Evolutionary conservation across 1,284 basidiomycete species (phyloP).

Genomic region (Takashimella koratensis): DNA sequence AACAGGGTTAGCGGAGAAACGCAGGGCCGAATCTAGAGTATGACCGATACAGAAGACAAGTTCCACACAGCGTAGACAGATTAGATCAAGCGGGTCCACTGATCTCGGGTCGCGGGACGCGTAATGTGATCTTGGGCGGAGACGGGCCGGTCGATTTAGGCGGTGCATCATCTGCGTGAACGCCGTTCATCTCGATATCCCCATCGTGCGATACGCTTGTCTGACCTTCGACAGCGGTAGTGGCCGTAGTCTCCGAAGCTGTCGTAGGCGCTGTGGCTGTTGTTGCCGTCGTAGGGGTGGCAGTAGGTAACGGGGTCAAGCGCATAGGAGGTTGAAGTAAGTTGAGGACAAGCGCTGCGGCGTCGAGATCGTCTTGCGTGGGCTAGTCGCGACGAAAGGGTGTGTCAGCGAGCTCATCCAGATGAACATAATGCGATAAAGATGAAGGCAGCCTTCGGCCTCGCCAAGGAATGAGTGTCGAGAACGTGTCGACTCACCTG

Average conservation of each 20-base stretch:
- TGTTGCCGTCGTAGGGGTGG: too few species aligned
- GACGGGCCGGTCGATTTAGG: not conserved
- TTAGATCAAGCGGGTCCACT: not conserved
- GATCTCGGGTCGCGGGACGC: not conserved
- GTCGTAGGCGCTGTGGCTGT: slow-evolving; percentile 3
- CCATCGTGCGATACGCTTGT: not conserved
- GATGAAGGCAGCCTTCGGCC: too few species aligned
- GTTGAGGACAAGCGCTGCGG: slow-evolving; percentile 25
- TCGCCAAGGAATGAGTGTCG: too few species aligned
- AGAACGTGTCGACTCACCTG: slow-evolving; percentile 23
- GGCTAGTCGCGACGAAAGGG: too few species aligned
- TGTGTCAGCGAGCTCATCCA: too few species aligned
- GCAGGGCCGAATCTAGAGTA: too few species aligned
- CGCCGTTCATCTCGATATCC: not conserved
- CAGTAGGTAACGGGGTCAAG: too few species aligned
- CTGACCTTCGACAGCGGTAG: not conserved
- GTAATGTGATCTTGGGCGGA: not conserved
- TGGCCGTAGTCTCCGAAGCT: not conserved
- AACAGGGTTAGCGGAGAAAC: too few species aligned
- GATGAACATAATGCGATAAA: too few species aligned
- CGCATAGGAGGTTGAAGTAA: slow-evolving; percentile 12
- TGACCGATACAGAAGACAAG: too few species aligned
- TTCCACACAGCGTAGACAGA: too few species aligned
- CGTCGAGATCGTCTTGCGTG: slow-evolving; percentile 29
- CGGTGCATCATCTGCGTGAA: not conserved